phyloP scores from a whole-genome alignment of 2,329 filamentous ascomycete species.

The Cercospora sp. region DNA sequence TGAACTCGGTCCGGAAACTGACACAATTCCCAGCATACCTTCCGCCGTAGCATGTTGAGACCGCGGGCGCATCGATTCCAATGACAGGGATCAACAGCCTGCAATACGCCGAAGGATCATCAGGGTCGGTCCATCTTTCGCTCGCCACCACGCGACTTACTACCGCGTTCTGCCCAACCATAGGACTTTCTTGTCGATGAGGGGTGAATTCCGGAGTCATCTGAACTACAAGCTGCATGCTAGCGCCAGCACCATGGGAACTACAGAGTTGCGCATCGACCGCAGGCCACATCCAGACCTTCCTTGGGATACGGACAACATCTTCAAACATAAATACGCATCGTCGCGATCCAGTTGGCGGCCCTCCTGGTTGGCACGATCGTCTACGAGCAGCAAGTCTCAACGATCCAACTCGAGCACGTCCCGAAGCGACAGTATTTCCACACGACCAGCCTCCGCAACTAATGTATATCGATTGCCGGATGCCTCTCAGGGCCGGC shows the following conservation, averaged over 20 bases:
- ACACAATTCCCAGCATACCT: not conserved
- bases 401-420: conserved; percentile 10
- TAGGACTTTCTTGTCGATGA: not conserved
- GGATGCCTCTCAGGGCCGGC: not conserved
- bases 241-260: not conserved
- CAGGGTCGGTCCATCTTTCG: not conserved
- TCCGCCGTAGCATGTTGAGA: not conserved
- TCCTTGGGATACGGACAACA: not conserved
- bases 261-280: conserved; percentile 9
- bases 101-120: not conserved
- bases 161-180: not conserved
- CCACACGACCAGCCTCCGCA: not conserved
- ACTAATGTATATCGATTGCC: conserved; percentile 17
- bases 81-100: not conserved
- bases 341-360: conserved; percentile 15
- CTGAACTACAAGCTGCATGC: not conserved
- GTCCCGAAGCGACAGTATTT: conserved; percentile 11
- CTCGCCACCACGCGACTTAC: not conserved
- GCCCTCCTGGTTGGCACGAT: conserved; percentile 11
- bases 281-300: conserved; percentile 15
- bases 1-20: not conserved
- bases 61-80: not conserved
- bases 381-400: conserved; percentile 12
- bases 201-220: not conserved
- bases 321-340: not conserved